Evolutionary conservation across 352 stramenopile species (phyloP).

Genomic region (Phytophthora aleatoria): DNA sequence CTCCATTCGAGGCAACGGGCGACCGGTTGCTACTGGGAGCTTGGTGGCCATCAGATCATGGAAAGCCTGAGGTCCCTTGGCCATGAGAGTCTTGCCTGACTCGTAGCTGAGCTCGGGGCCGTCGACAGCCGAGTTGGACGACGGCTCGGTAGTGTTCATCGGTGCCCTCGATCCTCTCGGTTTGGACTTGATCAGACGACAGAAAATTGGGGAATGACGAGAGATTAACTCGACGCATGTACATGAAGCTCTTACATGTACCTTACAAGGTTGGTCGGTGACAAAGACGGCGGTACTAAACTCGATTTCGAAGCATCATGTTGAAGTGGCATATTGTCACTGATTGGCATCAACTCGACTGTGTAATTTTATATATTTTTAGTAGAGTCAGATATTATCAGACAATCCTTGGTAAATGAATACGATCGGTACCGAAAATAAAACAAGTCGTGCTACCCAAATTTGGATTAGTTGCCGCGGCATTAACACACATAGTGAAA

Average conservation of each 20-base stretch:
- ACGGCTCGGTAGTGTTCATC: constrained; percentile 15
- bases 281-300: constrained; percentile 13
- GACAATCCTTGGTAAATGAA: background rate
- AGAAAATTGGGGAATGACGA: constrained; percentile 9
- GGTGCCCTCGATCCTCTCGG: background rate
- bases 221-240: background rate
- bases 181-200: constrained; percentile 4
- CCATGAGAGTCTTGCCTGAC: constrained; percentile 28
- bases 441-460: constrained; percentile 1
- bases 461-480: background rate
- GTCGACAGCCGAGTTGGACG: constrained; percentile 13
- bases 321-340: constrained; percentile 6
- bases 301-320: constrained; percentile 2
- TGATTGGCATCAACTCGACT: constrained; percentile 10
- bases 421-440: background rate
- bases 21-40: constrained; percentile 25
- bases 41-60: constrained; percentile 28
- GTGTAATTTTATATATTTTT: constrained; percentile 3
- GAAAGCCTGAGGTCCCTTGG: constrained; percentile 31
- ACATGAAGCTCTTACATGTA: background rate
- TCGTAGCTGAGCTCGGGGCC: constrained; percentile 21
- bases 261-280: background rate
- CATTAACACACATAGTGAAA: background rate
- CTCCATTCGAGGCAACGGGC: constrained; percentile 26
- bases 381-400: background rate